These are phyloP conservation scores for Plectosphaerella plurivora DNA, from an alignment of 2,329 filamentous ascomycete species.

Conservation along the genomic window DNA sequence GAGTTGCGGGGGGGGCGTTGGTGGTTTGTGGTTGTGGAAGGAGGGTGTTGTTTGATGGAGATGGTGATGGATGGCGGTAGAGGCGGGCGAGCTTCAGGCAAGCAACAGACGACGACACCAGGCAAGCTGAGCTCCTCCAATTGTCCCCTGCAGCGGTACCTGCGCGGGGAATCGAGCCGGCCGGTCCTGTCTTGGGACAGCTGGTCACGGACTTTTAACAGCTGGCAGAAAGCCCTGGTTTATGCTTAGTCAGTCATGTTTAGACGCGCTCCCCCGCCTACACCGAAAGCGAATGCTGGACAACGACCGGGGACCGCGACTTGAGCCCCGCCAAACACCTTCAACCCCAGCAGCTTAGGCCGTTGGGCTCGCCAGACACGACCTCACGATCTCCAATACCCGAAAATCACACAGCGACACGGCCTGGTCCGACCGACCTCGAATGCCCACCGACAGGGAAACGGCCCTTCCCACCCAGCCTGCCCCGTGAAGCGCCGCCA, in stretches of 20 bases:
- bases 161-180: not conserved
- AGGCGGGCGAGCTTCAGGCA: conserved; percentile 6
- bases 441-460: not conserved
- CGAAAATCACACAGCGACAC: too few relatives aligned
- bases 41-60: conserved; percentile 4
- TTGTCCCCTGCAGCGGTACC: too few relatives aligned
- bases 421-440: too few relatives aligned
- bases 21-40: conserved; percentile 2
- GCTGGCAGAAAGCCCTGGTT: too few relatives aligned
- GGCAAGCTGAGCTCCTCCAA: conserved; percentile 5
- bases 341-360: not conserved
- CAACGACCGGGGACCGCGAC: not conserved
- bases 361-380: conserved; percentile 1
- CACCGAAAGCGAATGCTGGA: not conserved
- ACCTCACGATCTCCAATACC: conserved; percentile 1
- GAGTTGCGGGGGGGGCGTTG: not conserved
- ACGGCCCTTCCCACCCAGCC: not conserved
- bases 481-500: conserved; percentile 11
- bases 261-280: not conserved
- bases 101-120: conserved; percentile 9
- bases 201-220: too few relatives aligned
- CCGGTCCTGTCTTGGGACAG: not conserved
- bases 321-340: conserved; percentile 2
- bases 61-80: not conserved
- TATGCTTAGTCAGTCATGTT: not conserved